Evolutionary conservation across 306 rosid species (phyloP), one percentile per base, ranked within the genome.

Genomic region (Corylus avellana): DNA sequence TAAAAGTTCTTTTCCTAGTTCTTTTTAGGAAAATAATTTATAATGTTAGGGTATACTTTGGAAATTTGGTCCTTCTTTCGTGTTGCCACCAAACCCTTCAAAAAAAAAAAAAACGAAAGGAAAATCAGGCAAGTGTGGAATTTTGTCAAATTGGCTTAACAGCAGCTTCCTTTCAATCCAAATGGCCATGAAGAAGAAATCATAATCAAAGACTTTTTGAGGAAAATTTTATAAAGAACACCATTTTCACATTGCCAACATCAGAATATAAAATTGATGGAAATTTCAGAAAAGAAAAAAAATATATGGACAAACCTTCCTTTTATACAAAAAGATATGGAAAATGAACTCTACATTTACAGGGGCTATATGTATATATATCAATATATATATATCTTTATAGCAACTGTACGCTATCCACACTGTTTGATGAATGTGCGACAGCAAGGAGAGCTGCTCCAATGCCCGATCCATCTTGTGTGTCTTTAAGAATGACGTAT

Each of bases 381-480:
- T 74, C 22, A 20, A 64, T 70, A 48, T 48, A 50, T 76, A 79
- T 86, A 91, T 84, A 83, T 90, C 81, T 81, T 79, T 85, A 86
- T 89, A 81, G 89, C 84, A 55, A 87, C 83, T 88, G 90, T 91
- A 86, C 86, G 86, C 84, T 90, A 90, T 93, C 90, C 84, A 90
- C 89, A 92, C 42, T 70, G 73, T 82, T 73, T 13, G 97, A 85
- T 68, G 95, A 91, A 88, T 88, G 78, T 20, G 94, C 74, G 55
- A 97, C 98, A 80, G 97, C 97, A 74, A 92, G 93, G 76, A 94
- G 88, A 49, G 97, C 97, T 12, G 98, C 90, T 72, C 97, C 97
- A 27, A 86, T 88, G 80, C 94, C 94, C 0, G 97, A 91, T 42
- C 98, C 98, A 84, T 94, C 97, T 88, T 91, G 90, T 9, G 93